Evolutionary conservation across 805 yeast genomes (phyloP).

Genomic region (Saturnispora sanitii): DNA sequence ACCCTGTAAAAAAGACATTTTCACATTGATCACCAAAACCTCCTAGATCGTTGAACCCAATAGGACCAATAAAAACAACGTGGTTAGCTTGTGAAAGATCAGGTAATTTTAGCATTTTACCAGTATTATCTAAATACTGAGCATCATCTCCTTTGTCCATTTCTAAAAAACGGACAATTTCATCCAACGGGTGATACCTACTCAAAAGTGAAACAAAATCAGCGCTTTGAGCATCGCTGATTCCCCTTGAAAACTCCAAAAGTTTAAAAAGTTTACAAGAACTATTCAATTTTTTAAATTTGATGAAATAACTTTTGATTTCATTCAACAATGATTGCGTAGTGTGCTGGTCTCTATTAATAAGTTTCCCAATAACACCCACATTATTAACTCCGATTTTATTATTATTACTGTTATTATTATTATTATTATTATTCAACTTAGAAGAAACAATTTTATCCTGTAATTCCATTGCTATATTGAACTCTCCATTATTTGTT

Average conservation of each 20-base stretch:
- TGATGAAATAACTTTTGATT: neutral
- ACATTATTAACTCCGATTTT: too few species aligned
- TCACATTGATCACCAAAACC: neutral
- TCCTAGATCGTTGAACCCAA: neutral
- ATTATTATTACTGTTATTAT: too few species aligned
- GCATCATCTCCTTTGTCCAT: too few species aligned
- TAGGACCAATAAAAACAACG: conserved; percentile 2
- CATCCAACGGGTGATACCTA: neutral
- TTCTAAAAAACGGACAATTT: too few species aligned
- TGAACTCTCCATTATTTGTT: neutral
- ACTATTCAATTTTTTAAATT: neutral
- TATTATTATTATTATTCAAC: too few species aligned
- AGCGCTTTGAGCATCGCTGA: neutral
- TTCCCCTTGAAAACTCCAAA: neutral
- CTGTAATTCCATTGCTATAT: neutral
- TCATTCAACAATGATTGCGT: neutral
- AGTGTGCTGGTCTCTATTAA: too few species aligned
- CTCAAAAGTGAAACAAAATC: neutral
- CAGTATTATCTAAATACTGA: too few species aligned
- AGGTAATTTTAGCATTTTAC: too few species aligned
- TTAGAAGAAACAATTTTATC: neutral
- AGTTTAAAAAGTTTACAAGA: conserved; percentile 1
- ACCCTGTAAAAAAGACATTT: too few species aligned
- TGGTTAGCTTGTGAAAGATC: neutral
- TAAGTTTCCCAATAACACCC: too few species aligned